Conservation (phyloP, 1,284 basidiomycete species). For the Cryptococcus jaspeensis region DNA sequence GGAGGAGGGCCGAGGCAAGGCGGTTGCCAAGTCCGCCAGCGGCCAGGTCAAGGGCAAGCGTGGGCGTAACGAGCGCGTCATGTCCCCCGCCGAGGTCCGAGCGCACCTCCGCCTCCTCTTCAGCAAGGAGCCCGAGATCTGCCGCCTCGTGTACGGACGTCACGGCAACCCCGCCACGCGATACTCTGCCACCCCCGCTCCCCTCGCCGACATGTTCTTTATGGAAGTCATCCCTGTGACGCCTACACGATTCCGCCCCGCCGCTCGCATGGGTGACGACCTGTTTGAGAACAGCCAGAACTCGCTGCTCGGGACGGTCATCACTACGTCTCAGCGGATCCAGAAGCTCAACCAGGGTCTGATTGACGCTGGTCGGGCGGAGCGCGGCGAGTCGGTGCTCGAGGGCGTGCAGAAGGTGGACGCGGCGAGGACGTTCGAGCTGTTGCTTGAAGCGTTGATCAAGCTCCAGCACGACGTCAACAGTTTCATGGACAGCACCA, state of each 20-base stretch:
- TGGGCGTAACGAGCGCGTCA: slow-evolving; percentile 81
- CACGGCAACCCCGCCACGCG: slow-evolving; percentile 74
- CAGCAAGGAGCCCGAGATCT: slow-evolving; percentile 75
- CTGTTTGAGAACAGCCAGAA: slow-evolving; percentile 98
- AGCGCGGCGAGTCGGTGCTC: slow-evolving; percentile 55
- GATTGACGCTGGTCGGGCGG: slow-evolving; percentile 52
- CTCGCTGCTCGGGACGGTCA: slow-evolving; percentile 80
- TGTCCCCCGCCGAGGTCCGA: slow-evolving; percentile 88
- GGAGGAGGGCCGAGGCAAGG: slow-evolving; percentile 55
- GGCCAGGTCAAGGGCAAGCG: slow-evolving; percentile 72
- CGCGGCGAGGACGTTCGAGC: slow-evolving; percentile 63
- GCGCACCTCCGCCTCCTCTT: slow-evolving; percentile 90
- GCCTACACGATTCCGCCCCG: slow-evolving; percentile 94
- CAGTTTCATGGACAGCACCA: slow-evolving; percentile 94
- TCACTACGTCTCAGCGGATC: slow-evolving; percentile 77
- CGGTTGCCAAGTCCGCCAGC: slow-evolving; percentile 67
- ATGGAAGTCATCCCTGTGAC: slow-evolving; percentile 88
- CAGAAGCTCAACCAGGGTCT: slow-evolving; percentile 74
- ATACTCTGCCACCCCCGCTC: slow-evolving; percentile 15
- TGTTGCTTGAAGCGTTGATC: slow-evolving; percentile 76
- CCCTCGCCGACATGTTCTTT: slow-evolving; percentile 86
- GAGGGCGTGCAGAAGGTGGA: slow-evolving; percentile 44
- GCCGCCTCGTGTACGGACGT: slow-evolving; percentile 84
- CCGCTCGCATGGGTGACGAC: slow-evolving; percentile 86
- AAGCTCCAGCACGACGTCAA: slow-evolving; percentile 95